Percentiles rank a stretch among this genome's conserved stretches.
These are phyloP conservation scores for Hirsutella thompsonii DNA, from an alignment of 2,329 filamentous ascomycete species.

Conservation along the genomic window DNA sequence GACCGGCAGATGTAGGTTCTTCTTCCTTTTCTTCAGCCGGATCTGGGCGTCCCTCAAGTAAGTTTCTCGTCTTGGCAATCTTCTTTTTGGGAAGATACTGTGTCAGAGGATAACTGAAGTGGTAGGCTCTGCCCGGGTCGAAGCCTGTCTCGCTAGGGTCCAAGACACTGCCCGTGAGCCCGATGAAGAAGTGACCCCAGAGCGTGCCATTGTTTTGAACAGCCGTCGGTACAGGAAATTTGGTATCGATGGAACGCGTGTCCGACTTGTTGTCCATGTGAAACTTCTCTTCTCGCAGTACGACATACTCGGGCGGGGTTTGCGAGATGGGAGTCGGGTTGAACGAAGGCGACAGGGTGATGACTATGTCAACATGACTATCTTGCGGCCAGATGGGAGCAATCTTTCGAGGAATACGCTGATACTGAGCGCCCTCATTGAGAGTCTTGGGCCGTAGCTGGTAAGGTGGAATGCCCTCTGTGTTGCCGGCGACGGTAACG, in stretches of 20 bases:
- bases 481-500: constrained; percentile 40
- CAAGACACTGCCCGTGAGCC: constrained; percentile 58
- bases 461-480: constrained; percentile 49
- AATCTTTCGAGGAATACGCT: constrained; percentile 53
- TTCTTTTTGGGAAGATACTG: constrained; percentile 90
- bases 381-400: constrained; percentile 82
- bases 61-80: constrained; percentile 71
- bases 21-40: constrained; percentile 32
- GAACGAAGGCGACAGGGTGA: constrained; percentile 72
- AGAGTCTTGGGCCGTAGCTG: constrained; percentile 47
- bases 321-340: constrained; percentile 54
- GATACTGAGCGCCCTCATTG: constrained; percentile 50
- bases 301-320: constrained; percentile 52
- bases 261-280: constrained; percentile 69
- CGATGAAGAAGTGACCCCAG: constrained; percentile 89
- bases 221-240: constrained; percentile 60
- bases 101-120: constrained; percentile 76
- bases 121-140: constrained; percentile 63
- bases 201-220: constrained; percentile 90
- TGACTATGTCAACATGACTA: constrained; percentile 65
- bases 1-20: constrained; percentile 42
- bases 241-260: constrained; percentile 62
- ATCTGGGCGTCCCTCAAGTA: constrained; percentile 46
- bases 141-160: constrained; percentile 65
- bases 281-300: constrained; percentile 72